Evolutionary conservation across 2,329 filamentous ascomycete genomes (phyloP).

Genomic region (Sordariomycetes sp.): DNA sequence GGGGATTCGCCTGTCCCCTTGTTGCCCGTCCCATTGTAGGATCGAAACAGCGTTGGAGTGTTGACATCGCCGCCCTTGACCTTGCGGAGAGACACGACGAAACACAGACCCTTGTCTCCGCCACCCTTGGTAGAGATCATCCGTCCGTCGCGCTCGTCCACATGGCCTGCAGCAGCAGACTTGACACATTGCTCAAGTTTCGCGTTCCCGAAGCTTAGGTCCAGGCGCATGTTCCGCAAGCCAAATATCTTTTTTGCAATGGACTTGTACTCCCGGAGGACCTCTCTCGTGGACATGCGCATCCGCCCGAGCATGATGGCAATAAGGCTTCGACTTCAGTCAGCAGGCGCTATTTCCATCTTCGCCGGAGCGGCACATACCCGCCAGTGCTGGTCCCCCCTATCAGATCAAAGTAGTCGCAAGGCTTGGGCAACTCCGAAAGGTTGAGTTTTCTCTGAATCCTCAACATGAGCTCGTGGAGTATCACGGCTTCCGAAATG

Average conservation of each 20-base stretch:
- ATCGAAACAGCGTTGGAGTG: slow-evolving; percentile 13
- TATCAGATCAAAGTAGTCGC: slow-evolving; percentile 17
- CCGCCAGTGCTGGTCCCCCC: slow-evolving; percentile 19
- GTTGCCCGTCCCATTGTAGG: slow-evolving; percentile 11
- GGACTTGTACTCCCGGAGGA: slow-evolving; percentile 25
- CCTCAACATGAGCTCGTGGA: slow-evolving; percentile 14
- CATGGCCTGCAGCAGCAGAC: neutral
- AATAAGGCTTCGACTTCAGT: slow-evolving; percentile 22
- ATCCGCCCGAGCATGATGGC: slow-evolving; percentile 36
- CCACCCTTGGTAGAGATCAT: slow-evolving; percentile 11
- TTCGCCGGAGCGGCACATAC: slow-evolving; percentile 4
- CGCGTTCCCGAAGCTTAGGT: slow-evolving; percentile 6
- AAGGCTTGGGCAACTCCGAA: slow-evolving; percentile 11
- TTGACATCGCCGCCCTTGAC: slow-evolving; percentile 8
- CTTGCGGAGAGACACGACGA: slow-evolving; percentile 15
- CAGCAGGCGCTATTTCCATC: neutral
- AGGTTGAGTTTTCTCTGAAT: slow-evolving; percentile 8
- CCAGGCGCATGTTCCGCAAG: slow-evolving; percentile 12
- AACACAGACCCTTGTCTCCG: slow-evolving; percentile 10
- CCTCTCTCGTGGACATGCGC: slow-evolving; percentile 29
- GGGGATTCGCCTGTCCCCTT: slow-evolving; percentile 6
- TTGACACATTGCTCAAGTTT: slow-evolving; percentile 13
- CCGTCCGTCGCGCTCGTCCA: neutral
- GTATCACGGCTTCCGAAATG: slow-evolving; percentile 14
- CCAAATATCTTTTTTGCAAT: slow-evolving; percentile 25